Conservation (phyloP, 1,284 basidiomycete species). For the Puccinia horiana region DNA sequence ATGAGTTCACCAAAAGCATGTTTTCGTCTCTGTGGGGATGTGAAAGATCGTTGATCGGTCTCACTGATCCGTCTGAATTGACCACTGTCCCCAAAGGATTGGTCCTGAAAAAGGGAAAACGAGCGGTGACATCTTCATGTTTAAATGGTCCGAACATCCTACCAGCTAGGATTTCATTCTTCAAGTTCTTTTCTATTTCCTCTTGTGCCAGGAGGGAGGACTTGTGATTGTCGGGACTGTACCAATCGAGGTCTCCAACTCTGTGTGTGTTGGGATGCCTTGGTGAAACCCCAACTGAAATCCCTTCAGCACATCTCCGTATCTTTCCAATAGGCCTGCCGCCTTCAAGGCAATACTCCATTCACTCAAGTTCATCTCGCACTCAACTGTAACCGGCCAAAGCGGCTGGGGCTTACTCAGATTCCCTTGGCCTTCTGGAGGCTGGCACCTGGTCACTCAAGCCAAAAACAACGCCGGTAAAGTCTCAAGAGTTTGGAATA, state of each 20-base stretch:
- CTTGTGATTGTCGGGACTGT: background rate
- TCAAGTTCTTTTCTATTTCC: background rate
- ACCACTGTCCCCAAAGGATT: background rate
- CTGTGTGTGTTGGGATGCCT: background rate
- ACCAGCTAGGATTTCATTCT: background rate
- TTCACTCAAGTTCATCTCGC: too few relatives aligned
- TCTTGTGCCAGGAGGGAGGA: background rate
- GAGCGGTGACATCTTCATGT: background rate
- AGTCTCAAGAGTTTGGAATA: too few relatives aligned
- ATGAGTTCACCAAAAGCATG: too few relatives aligned
- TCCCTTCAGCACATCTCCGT: background rate
- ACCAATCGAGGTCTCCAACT: background rate
- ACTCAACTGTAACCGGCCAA: too few relatives aligned
- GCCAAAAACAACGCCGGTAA: too few relatives aligned
- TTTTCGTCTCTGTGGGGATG: too few relatives aligned
- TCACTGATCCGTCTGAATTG: background rate
- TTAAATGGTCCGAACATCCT: constrained; percentile 14
- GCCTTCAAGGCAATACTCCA: too few relatives aligned
- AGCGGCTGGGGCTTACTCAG: too few relatives aligned
- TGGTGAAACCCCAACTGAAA: background rate
- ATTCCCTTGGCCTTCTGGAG: too few relatives aligned
- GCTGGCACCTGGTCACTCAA: too few relatives aligned
- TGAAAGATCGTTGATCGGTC: too few relatives aligned
- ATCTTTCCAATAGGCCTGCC: background rate
- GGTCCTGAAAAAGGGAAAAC: background rate